These are phyloP conservation scores for Gossypium arboreum DNA, from an alignment of 345 rosid genomes.

Conservation along the genomic window DNA sequence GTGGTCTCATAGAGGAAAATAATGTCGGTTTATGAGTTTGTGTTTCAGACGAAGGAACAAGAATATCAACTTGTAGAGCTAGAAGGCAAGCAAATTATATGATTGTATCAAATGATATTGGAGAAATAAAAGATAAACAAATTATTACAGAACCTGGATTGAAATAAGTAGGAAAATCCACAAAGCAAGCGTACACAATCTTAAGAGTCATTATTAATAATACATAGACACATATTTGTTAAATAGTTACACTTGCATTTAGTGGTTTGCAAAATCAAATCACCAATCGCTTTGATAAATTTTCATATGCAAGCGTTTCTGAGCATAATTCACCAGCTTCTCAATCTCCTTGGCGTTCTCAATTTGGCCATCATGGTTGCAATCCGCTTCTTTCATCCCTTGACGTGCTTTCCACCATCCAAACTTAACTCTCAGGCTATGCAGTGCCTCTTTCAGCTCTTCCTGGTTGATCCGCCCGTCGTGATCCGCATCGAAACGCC, in stretches of 20 bases:
- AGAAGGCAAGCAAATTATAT: neutral
- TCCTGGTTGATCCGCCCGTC: slow-evolving; percentile 25
- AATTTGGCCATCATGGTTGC: slow-evolving; percentile 23
- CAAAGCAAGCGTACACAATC: neutral
- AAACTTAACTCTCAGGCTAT: slow-evolving; percentile 23
- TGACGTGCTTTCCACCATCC: slow-evolving; percentile 35
- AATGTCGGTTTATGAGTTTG: too few relatives aligned
- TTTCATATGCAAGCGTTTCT: slow-evolving; percentile 31
- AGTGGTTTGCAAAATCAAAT: neutral
- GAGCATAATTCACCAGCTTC: slow-evolving; percentile 21
- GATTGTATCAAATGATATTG: neutral
- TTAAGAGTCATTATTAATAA: neutral
- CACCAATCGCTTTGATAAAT: slow-evolving; percentile 18
- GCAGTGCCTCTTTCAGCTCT: slow-evolving; percentile 29
- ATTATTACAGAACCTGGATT: neutral
- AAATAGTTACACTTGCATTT: neutral
- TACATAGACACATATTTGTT: neutral
- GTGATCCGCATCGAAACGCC: slow-evolving; percentile 16
- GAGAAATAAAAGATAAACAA: neutral
- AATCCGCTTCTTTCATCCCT: slow-evolving; percentile 29
- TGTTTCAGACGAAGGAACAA: too few relatives aligned
- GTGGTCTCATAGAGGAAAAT: too few relatives aligned
- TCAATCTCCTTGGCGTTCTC: slow-evolving; percentile 27
- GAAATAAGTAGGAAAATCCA: neutral
- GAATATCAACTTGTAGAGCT: neutral